Evolutionary conservation across 2,329 filamentous ascomycete species (phyloP), one percentile per base, ranked within the genome.

Genomic region (Cercospora zeae-maydis): DNA sequence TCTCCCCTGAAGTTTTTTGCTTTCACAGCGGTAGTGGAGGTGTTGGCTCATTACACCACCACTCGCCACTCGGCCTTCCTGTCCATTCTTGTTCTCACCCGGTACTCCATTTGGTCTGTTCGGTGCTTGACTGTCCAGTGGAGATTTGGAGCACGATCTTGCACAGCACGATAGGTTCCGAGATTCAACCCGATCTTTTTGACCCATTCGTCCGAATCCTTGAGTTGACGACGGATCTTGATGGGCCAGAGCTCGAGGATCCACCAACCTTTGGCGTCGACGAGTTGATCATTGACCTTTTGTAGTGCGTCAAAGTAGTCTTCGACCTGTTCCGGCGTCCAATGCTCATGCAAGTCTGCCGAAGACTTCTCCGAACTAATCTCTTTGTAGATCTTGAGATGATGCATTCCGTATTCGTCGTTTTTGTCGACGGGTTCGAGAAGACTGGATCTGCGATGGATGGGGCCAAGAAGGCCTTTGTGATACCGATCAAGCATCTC

Each of bases 81-180:
- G 49, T 73, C 72, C 27, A 73, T 59, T 39, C 70, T 62, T 31
- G 72, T 72, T 62, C 67, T 73, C 11, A 76, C 64, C 56, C 72
- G 70, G 62, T 80, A 80, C 4, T 70, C 70, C 49, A 69, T 66
- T 19, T 77, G 73, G 11, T 73, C 62, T 51, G 77, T 74, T 27
- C 75, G 65, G 58, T 74, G 72, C 66, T 75, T 65, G 31, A 80
- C 79, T 9, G 78, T 80, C 78, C 78, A 80, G 65, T 81, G 79
- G 70, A 80, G 69, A 47, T 75, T 75, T 6, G 79, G 78, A 57
- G 73, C 71, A 5, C 60, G 30, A 45, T 79, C 77, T 4, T 74
- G 68, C 33, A 78, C 70, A 2, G 73, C 69, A 8, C 79, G 72
- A 67, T 75, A 74, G 36, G 74, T 66, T 0, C 78, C 79, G 34